These are phyloP conservation scores for Penicillium nucicola DNA, from an alignment of 495 filamentous ascomycete genomes.

Conservation along the genomic window DNA sequence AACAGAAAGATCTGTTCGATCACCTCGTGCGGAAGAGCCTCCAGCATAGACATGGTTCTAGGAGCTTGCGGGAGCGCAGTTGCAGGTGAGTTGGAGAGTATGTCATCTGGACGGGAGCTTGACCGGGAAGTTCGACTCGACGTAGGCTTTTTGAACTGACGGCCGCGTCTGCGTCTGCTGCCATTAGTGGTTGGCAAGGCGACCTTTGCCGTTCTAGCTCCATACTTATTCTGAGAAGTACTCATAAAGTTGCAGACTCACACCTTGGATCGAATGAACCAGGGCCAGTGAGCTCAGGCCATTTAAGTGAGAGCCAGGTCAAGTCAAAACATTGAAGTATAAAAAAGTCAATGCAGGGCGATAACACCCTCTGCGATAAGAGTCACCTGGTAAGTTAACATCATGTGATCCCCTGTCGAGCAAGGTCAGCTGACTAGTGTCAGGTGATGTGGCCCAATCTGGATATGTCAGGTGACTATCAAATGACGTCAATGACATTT, in stretches of 20 bases:
- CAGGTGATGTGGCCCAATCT: not conserved
- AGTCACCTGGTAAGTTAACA: not conserved
- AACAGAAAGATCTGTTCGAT: slow-evolving; percentile 53
- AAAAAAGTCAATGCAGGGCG: not conserved
- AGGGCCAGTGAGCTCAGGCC: not conserved
- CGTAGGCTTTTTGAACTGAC: slow-evolving; percentile 14
- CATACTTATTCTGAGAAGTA: not conserved
- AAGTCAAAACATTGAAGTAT: not conserved
- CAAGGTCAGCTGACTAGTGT: no score
- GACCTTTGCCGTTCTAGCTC: not conserved
- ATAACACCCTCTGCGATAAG: not conserved
- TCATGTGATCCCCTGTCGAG: not conserved
- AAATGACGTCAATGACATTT: slow-evolving; percentile 6
- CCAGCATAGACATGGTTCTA: slow-evolving; percentile 36
- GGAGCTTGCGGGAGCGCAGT: not conserved
- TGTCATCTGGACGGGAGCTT: not conserved
- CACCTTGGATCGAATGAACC: no score
- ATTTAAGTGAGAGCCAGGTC: not conserved
- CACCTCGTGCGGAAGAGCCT: slow-evolving; percentile 51
- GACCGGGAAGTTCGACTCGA: slow-evolving; percentile 3
- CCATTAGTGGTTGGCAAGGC: not conserved
- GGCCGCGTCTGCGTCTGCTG: slow-evolving; percentile 10
- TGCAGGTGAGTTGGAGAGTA: slow-evolving; percentile 1
- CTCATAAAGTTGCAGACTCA: not conserved
- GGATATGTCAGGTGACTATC: slow-evolving; percentile 3